These are phyloP conservation scores for Pilatotrama ljubarskyi DNA, from an alignment of 768 basidiomycete species.

Conservation along the genomic window DNA sequence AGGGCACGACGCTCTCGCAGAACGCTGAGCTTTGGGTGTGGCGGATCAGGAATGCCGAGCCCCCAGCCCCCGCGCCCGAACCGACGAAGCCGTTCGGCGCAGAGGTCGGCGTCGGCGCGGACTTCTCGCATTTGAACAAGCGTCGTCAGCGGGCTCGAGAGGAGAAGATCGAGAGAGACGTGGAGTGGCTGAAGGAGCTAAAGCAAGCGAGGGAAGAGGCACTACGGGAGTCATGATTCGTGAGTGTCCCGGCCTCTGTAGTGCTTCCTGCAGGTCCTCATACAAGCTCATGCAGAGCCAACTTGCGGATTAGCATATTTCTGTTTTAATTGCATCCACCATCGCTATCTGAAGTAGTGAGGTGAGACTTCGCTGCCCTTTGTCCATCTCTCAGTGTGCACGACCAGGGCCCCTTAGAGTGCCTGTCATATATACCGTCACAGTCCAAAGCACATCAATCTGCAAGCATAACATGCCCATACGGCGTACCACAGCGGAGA, in stretches of 20 bases:
- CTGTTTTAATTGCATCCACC: too few relatives aligned
- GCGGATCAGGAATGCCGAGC: conserved; percentile 24
- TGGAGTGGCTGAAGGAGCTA: conserved; percentile 40
- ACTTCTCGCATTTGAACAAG: conserved; percentile 58
- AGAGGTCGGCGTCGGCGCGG: conserved; percentile 49
- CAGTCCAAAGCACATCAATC: neutral
- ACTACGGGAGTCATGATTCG: neutral
- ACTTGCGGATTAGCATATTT: too few relatives aligned
- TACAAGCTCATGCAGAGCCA: too few relatives aligned
- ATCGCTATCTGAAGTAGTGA: too few relatives aligned
- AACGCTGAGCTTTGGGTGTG: conserved; percentile 45
- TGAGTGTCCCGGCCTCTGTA: neutral
- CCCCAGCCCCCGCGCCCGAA: neutral
- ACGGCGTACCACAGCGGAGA: too few relatives aligned
- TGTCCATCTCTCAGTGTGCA: too few relatives aligned
- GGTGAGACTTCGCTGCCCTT: too few relatives aligned
- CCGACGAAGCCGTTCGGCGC: conserved; percentile 30
- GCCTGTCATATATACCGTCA: too few relatives aligned
- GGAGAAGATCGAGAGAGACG: conserved; percentile 45
- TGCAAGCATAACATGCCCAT: neutral
- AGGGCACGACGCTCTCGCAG: conserved; percentile 22
- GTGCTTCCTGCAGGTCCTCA: neutral
- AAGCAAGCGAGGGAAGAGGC: conserved; percentile 28
- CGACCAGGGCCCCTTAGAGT: too few relatives aligned
- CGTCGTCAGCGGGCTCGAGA: conserved; percentile 49